Percentiles rank a stretch among this genome's conserved stretches.
Conservation (phyloP, 2,329 filamentous ascomycete species). For the Didymellaceae sp. region DNA sequence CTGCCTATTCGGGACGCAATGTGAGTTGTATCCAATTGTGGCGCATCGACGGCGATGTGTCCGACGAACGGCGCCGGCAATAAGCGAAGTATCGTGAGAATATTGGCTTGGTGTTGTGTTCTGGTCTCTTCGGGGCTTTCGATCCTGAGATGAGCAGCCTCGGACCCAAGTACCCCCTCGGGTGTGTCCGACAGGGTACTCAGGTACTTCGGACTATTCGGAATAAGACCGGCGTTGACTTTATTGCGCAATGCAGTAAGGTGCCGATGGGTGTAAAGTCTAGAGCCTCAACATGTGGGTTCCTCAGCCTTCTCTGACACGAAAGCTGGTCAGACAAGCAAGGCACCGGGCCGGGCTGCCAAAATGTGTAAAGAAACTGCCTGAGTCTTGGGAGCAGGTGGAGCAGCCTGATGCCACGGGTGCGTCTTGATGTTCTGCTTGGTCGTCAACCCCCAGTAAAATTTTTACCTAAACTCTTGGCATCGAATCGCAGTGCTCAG, state of each 20-base stretch:
- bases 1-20: constrained; percentile 26
- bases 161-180: constrained; percentile 15
- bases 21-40: not conserved
- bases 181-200: constrained; percentile 16
- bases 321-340: constrained; percentile 18
- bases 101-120: constrained; percentile 22
- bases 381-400: constrained; percentile 32
- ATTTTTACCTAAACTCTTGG: constrained; percentile 45
- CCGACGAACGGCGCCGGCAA: constrained; percentile 16
- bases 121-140: constrained; percentile 1
- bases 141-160: constrained; percentile 9
- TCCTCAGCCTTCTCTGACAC: constrained; percentile 24
- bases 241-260: constrained; percentile 30
- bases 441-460: constrained; percentile 28
- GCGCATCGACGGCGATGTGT: not conserved
- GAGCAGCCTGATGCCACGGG: constrained; percentile 32
- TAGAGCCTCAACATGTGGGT: constrained; percentile 41
- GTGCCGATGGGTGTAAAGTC: constrained; percentile 25
- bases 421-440: constrained; percentile 22
- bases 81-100: constrained; percentile 39
- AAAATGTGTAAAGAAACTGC: constrained; percentile 33
- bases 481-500: constrained; percentile 26
- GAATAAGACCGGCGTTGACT: constrained; percentile 9
- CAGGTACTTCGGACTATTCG: constrained; percentile 7
- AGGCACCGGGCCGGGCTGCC: constrained; percentile 25